phyloP scores from a whole-genome alignment of 306 rosid species.

The Carpinus fangiana region DNA sequence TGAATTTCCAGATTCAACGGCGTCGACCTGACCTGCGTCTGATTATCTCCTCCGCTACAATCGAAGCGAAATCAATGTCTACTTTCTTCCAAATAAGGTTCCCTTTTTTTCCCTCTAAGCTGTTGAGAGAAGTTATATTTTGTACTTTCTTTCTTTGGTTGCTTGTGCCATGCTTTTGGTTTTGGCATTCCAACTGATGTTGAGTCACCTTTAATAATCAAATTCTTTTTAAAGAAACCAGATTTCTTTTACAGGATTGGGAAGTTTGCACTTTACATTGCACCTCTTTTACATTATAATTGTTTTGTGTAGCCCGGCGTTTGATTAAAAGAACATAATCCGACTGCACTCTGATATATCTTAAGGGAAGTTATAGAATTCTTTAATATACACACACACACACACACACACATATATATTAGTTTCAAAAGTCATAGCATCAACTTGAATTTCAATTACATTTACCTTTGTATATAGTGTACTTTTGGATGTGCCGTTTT shows the following conservation, averaged over 20 bases:
- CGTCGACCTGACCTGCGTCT: conserved; percentile 85
- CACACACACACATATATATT: no score
- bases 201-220: background rate
- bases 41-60: conserved; percentile 89
- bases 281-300: background rate
- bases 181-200: background rate
- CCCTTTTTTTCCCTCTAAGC: conserved; percentile 13
- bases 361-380: background rate
- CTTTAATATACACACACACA: no score
- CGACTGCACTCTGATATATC: background rate
- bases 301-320: background rate
- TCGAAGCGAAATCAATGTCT: conserved; percentile 90
- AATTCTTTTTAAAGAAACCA: background rate
- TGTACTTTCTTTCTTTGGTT: conserved; percentile 5
- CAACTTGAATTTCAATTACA: background rate
- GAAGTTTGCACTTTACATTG: background rate
- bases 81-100: conserved; percentile 74
- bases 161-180: background rate
- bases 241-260: background rate
- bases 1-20: conserved; percentile 64
- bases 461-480: background rate
- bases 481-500: background rate
- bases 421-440: background rate
- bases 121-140: conserved; percentile 9
- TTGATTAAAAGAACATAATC: background rate